These are phyloP conservation scores for Exophiala phaeomuriformis DNA, from an alignment of 2,329 filamentous ascomycete species.

Conservation along the genomic window DNA sequence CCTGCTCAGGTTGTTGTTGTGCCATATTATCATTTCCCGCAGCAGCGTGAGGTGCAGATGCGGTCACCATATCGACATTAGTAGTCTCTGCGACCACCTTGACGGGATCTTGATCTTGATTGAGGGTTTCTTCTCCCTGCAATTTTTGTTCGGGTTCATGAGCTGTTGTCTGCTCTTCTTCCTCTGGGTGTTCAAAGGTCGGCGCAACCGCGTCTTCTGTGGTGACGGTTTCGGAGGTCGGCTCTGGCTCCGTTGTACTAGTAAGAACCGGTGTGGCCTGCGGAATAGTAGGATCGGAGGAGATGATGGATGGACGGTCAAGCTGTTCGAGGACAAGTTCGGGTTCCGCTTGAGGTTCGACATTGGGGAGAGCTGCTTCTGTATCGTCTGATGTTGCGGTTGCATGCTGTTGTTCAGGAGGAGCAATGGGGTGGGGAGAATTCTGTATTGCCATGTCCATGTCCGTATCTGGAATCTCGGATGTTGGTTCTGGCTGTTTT, in stretches of 20 bases:
- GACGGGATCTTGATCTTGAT: not conserved
- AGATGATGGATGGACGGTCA: too few relatives aligned
- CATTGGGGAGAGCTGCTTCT: not conserved
- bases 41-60: too few relatives aligned
- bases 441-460: too few relatives aligned
- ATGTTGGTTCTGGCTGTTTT: not conserved
- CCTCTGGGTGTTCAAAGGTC: not conserved
- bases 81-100: not conserved
- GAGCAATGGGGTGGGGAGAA: too few relatives aligned
- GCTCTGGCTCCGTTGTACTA: not conserved
- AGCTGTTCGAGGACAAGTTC: not conserved
- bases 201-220: not conserved
- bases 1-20: too few relatives aligned
- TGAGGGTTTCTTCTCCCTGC: not conserved
- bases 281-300: not conserved
- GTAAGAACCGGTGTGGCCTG: not conserved
- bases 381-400: not conserved
- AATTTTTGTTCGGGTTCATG: not conserved
- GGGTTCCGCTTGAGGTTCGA: not conserved
- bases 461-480: not conserved
- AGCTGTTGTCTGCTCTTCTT: not conserved
- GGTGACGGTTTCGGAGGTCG: not conserved
- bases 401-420: not conserved
- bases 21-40: too few relatives aligned
- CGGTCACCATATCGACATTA: not conserved